phyloP scores from a whole-genome alignment of 768 basidiomycete genomes.

The Podaxis rugospora region DNA sequence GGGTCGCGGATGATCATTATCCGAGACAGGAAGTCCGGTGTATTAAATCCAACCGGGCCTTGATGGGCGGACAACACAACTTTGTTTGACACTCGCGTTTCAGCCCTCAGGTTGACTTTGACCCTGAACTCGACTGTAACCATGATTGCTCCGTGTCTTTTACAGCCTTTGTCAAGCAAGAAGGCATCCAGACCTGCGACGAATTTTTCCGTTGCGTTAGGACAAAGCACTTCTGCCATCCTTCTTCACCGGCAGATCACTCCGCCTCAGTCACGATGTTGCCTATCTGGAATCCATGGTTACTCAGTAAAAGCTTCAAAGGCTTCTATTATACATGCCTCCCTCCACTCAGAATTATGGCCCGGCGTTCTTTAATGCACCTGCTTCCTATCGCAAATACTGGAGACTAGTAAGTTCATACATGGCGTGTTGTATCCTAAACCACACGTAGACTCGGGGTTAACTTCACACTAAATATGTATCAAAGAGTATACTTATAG shows the following conservation, averaged over 20 bases:
- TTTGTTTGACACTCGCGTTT: background rate
- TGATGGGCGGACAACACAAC: background rate
- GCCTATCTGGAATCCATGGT: too few species aligned
- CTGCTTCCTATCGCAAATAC: background rate
- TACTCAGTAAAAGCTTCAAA: background rate
- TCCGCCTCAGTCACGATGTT: too few species aligned
- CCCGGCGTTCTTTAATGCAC: background rate
- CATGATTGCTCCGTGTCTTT: background rate
- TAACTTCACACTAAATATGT: too few species aligned
- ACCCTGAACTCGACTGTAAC: background rate
- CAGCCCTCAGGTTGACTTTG: background rate
- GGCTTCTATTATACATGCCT: background rate
- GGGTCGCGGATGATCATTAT: background rate
- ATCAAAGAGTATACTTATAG: too few species aligned
- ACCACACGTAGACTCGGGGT: too few species aligned
- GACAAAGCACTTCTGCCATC: too few species aligned
- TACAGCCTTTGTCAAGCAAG: too few species aligned
- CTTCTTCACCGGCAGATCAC: too few species aligned
- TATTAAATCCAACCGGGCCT: background rate
- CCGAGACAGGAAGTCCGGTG: background rate
- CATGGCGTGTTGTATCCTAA: too few species aligned
- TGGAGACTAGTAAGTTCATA: too few species aligned
- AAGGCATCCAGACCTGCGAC: too few species aligned
- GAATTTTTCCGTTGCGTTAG: too few species aligned
- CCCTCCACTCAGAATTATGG: background rate